Base-by-base conservation (phyloP, 2,329 filamentous ascomycete genomes). In the Macroventuria anomochaeta region DNA sequence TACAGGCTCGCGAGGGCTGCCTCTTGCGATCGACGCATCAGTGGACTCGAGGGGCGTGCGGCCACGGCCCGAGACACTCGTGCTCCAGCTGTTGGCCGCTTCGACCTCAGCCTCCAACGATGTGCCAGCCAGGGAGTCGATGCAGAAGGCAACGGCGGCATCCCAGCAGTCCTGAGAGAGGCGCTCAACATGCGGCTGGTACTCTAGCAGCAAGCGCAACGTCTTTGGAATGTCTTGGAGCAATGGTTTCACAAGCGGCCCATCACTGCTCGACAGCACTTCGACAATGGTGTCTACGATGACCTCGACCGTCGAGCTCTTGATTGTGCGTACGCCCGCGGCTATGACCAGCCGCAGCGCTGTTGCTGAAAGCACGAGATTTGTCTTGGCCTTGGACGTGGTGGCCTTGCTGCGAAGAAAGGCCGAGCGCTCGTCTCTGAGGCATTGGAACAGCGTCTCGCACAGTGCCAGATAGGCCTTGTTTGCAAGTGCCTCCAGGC, bases 251-350 rank as follows among this genome's bases (percentile, higher is more conserved):
- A 91, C 86, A 47, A 88, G 84, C 2, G 79, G 81, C 12, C 85
- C 85, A 47, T 86, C 83, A 1, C 81, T 73, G 13, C 79, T 82
- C 2, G 86, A 84, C 3, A 96, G 79, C 15, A 86, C 85, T 60
- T 96, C 87, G 3, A 85, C 87, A 56, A 97, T 88, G 74, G 96
- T 92, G 59, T 91, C 87, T 59, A 96, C 80, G 13, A 97, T 78
- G 5, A 89, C 85, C 63, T 88, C 83, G n/a, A 93, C 80, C 0
- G 92, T 93, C 71, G 91, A 96, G 55, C 81, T 80, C 66, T 87
- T 89, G 58, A 97, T 75, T 55, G 83, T 87, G 17, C 81, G 76
- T 26, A 88, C 79, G 18, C 90, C 89, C 47, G 88, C 83, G 59
- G 88, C 86, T 40, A 96, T 82, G 20, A 88, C 84, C 21, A 87